Evolutionary conservation across 176 grass and related monocot species (phyloP).

Genomic region (Rhynchospora pubera): DNA sequence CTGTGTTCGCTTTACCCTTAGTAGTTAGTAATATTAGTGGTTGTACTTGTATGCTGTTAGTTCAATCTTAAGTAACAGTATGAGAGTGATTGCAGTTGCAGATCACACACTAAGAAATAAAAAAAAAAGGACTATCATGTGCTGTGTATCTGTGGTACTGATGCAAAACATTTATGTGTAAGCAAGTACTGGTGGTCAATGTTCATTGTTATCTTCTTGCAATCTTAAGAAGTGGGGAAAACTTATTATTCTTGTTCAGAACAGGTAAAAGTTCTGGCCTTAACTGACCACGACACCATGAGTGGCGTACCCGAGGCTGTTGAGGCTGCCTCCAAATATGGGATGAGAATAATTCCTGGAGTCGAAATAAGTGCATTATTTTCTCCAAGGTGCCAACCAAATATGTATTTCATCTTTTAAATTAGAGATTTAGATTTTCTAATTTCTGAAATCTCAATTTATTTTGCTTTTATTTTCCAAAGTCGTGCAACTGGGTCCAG

Average conservation of each 20-base stretch:
- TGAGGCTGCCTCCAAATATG: constrained; percentile 50
- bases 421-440: constrained; percentile 12
- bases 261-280: constrained; percentile 91
- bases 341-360: constrained; percentile 88
- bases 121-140: too few relatives aligned
- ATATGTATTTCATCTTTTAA: neutral
- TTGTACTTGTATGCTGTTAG: neutral
- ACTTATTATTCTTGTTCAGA: constrained; percentile 14
- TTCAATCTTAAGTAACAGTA: neutral
- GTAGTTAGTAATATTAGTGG: neutral
- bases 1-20: neutral
- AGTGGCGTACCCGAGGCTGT: constrained; percentile 77
- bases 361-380: constrained; percentile 83
- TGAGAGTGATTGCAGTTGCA: neutral
- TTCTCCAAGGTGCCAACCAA: constrained; percentile 56
- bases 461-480: constrained; percentile 20
- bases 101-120: too few relatives aligned
- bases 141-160: too few relatives aligned
- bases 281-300: constrained; percentile 97
- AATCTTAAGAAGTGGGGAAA: constrained; percentile 18
- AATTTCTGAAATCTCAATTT: neutral
- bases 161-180: neutral
- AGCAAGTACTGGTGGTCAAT: too few relatives aligned
- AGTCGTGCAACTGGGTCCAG: constrained; percentile 49
- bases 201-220: neutral